Conservation (phyloP, 768 basidiomycete genomes). For the Polyporus arcularius region DNA sequence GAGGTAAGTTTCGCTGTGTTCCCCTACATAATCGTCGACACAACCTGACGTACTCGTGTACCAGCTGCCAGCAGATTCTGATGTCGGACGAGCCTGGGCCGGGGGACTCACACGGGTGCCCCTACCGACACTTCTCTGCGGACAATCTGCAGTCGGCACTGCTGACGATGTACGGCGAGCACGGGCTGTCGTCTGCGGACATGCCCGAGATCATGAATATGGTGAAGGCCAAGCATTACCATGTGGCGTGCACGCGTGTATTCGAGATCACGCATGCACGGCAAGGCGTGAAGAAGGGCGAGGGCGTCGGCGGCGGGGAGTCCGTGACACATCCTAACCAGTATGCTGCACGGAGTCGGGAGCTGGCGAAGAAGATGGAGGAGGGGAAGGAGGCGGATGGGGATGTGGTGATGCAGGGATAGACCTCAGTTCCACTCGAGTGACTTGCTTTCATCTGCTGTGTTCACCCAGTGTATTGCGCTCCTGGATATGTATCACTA, state of each 20-base stretch:
- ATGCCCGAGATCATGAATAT: conserved; percentile 79
- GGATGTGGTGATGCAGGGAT: conserved; percentile 44
- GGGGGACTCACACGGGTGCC: conserved; percentile 82
- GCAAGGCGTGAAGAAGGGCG: conserved; percentile 79
- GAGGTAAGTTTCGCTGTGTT: conserved; percentile 48
- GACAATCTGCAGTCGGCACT: conserved; percentile 83
- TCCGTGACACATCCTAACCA: conserved; percentile 95
- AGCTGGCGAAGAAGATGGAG: conserved; percentile 44
- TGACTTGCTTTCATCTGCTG: neutral
- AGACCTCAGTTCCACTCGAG: neutral
- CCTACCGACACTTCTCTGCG: conserved; percentile 84
- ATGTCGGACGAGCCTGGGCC: conserved; percentile 66
- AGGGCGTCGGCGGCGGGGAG: conserved; percentile 84
- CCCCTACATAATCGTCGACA: no score
- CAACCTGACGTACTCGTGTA: conserved; percentile 4
- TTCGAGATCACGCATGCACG: conserved; percentile 89
- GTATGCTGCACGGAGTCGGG: conserved; percentile 74
- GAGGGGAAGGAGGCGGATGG: conserved; percentile 29
- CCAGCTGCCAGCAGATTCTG: conserved; percentile 88
- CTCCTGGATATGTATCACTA: conserved; percentile 13
- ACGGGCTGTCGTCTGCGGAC: conserved; percentile 66
- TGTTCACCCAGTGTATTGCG: neutral
- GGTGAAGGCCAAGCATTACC: conserved; percentile 82
- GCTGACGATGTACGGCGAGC: conserved; percentile 62
- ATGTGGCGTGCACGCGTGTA: conserved; percentile 95